phyloP scores from a whole-genome alignment of 257 asterid genomes.

The Plectranthus barbatus region DNA sequence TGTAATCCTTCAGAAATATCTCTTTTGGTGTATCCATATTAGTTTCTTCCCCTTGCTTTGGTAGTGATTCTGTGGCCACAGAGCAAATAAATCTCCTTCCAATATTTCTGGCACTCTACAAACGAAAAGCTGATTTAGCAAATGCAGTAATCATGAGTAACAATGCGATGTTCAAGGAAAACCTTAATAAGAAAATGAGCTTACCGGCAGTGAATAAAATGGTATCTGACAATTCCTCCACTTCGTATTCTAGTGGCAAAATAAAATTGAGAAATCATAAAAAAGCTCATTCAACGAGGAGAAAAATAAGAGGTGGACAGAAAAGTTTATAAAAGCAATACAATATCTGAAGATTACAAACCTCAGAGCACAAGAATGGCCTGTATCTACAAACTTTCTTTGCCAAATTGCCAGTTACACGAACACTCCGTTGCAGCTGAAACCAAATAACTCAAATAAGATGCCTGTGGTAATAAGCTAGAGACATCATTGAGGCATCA shows the following conservation, averaged over 20 bases:
- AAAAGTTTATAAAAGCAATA: background rate
- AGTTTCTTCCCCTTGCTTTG: conserved; percentile 61
- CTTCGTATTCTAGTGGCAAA: conserved; percentile 31
- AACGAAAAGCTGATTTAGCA: conserved; percentile 4
- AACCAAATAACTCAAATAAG: conserved; percentile 2
- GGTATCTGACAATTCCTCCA: conserved; percentile 34
- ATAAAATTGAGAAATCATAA: conserved; percentile 9
- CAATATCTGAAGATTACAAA: conserved; percentile 16
- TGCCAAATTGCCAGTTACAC: conserved; percentile 19
- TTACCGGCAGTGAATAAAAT: conserved; percentile 35
- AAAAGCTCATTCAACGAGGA: background rate
- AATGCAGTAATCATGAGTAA: background rate
- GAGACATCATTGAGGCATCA: background rate
- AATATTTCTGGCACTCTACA: conserved; percentile 31
- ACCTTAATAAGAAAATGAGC: conserved; percentile 15
- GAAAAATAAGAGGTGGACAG: background rate
- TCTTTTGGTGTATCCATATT: conserved; percentile 82
- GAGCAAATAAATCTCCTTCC: conserved; percentile 61
- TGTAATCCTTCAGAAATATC: conserved; percentile 83
- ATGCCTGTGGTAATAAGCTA: background rate
- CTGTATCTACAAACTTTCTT: conserved; percentile 34
- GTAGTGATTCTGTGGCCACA: conserved; percentile 60
- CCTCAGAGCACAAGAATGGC: conserved; percentile 40
- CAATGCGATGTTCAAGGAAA: background rate
- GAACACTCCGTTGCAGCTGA: conserved; percentile 31